Conservation (phyloP, 2,329 filamentous ascomycete species). For the Didymella arachidicola region DNA sequence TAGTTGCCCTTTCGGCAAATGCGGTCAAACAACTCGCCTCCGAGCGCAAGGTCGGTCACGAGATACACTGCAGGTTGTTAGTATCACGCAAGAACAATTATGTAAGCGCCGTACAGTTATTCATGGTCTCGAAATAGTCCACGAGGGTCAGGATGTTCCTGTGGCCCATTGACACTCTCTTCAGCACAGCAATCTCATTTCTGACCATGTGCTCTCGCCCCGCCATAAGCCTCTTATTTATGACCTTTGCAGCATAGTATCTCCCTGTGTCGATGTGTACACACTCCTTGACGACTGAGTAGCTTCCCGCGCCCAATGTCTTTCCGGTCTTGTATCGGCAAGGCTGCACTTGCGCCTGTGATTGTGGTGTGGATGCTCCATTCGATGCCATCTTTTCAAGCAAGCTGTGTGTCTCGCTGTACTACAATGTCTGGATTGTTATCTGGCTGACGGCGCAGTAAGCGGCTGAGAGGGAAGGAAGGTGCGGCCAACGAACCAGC, state of each 20-base stretch:
- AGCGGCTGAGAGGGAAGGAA: conserved; percentile 2
- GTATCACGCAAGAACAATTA: not conserved
- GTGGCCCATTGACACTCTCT: conserved; percentile 98
- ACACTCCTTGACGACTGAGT: conserved; percentile 98
- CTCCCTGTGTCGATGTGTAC: conserved; percentile 97
- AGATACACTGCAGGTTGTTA: conserved; percentile 73
- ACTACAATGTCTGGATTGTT: not conserved
- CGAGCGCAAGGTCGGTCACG: conserved; percentile 94
- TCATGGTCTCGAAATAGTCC: conserved; percentile 99
- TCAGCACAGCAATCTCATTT: conserved; percentile 97
- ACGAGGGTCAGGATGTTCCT: conserved; percentile 97
- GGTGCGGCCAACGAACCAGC: conserved; percentile 20
- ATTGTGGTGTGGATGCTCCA: conserved; percentile 45
- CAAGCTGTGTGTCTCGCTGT: not conserved
- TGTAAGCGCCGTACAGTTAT: conserved; percentile 73
- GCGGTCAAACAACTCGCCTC: conserved; percentile 95
- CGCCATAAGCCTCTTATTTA: conserved; percentile 98
- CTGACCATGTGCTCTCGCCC: conserved; percentile 97
- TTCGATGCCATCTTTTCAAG: conserved; percentile 39
- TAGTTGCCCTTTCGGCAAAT: conserved; percentile 99
- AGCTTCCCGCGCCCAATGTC: conserved; percentile 93
- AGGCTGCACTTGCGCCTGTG: conserved; percentile 75
- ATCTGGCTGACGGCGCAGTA: not conserved
- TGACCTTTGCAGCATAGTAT: conserved; percentile 99
- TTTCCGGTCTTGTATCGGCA: conserved; percentile 99